These are phyloP conservation scores for Chaetomium fimeti DNA, from an alignment of 495 filamentous ascomycete genomes.

Conservation along the genomic window DNA sequence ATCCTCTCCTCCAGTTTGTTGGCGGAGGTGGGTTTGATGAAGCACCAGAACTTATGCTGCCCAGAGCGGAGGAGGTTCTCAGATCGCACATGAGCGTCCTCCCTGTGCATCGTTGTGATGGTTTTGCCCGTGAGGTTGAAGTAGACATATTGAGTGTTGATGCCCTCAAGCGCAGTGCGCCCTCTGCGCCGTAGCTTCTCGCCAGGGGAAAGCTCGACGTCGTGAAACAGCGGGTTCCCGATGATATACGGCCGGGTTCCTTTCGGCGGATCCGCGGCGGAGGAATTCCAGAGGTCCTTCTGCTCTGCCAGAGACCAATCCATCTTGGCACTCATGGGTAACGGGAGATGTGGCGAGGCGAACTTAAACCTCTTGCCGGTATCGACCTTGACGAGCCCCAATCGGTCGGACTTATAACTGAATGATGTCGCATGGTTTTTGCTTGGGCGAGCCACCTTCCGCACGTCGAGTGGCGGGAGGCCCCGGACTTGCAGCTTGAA, in stretches of 20 bases:
- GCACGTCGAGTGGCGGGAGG: conserved; percentile 29
- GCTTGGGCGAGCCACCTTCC: conserved; percentile 27
- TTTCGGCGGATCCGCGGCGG: conserved; percentile 31
- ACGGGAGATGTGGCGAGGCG: conserved; percentile 27
- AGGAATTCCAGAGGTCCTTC: conserved; percentile 34
- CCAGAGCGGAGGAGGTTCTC: conserved; percentile 38
- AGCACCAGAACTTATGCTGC: conserved; percentile 40
- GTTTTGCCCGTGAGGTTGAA: conserved; percentile 38
- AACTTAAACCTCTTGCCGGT: conserved; percentile 30
- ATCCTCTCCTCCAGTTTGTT: conserved; percentile 31
- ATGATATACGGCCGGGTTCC: conserved; percentile 35
- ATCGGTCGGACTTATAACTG: conserved; percentile 28
- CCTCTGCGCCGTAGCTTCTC: conserved; percentile 36
- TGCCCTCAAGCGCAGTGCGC: conserved; percentile 31
- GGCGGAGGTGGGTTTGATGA: conserved; percentile 33
- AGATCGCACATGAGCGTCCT: conserved; percentile 39
- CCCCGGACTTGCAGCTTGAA: conserved; percentile 36
- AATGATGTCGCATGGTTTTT: conserved; percentile 36
- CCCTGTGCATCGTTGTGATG: conserved; percentile 39
- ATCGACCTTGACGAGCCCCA: conserved; percentile 36
- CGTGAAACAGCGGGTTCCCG: conserved; percentile 37
- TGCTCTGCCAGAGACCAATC: conserved; percentile 33
- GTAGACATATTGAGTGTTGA: conserved; percentile 40
- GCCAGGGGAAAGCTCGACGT: conserved; percentile 35
- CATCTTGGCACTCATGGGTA: conserved; percentile 25